These are phyloP conservation scores for Lithocarpus polystachyus DNA, from an alignment of 306 rosid species.

Conservation along the genomic window DNA sequence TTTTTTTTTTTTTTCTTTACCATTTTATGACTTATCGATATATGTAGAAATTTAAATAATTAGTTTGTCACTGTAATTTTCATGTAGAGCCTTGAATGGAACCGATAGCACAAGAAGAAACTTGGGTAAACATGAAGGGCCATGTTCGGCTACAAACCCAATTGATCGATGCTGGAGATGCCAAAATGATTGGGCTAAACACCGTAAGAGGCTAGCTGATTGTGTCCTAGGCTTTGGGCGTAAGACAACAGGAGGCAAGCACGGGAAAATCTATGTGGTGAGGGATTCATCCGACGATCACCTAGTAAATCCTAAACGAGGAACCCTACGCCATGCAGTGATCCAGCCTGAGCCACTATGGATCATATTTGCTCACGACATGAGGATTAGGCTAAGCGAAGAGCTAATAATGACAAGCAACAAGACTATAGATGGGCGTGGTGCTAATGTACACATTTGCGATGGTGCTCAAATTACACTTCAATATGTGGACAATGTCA, in stretches of 20 bases:
- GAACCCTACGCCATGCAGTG: constrained; percentile 35
- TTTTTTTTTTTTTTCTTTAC: not conserved
- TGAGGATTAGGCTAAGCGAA: constrained; percentile 33
- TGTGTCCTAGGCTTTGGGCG: constrained; percentile 46
- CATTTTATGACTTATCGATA: too few relatives aligned
- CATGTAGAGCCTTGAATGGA: constrained; percentile 22
- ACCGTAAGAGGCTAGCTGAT: constrained; percentile 42
- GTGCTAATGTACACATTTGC: constrained; percentile 41
- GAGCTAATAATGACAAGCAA: constrained; percentile 38
- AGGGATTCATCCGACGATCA: constrained; percentile 36
- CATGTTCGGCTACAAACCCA: constrained; percentile 45
- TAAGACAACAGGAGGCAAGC: constrained; percentile 46
- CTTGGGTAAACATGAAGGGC: constrained; percentile 8
- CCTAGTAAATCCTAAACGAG: constrained; percentile 37
- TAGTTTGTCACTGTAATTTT: not conserved
- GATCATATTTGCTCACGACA: constrained; percentile 38
- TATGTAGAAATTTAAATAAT: too few relatives aligned
- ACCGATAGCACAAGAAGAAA: constrained; percentile 28
- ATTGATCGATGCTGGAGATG: constrained; percentile 56
- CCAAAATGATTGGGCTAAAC: constrained; percentile 36
- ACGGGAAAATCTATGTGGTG: constrained; percentile 36
- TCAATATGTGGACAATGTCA: constrained; percentile 45
- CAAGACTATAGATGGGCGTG: constrained; percentile 58
- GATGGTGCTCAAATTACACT: constrained; percentile 49
- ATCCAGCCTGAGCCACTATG: constrained; percentile 30